Evolutionary conservation across 768 basidiomycete genomes (phyloP), one percentile per base, ranked within the genome.

Genomic region (Dacryopinax spathularia): DNA sequence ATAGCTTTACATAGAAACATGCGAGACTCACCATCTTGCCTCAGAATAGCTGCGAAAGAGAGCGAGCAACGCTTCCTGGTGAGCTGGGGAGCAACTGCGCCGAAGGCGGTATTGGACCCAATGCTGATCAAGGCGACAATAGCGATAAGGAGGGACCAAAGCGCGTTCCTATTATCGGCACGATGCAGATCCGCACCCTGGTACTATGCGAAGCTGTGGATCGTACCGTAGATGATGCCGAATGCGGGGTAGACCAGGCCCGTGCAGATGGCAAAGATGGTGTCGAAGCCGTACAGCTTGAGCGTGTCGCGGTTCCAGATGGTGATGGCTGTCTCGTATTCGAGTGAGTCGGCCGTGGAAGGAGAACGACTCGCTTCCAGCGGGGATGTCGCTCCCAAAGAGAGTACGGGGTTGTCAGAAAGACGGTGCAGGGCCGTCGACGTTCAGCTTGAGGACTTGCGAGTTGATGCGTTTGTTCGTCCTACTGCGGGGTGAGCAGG

Each of bases 141-240:
- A 29, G 87, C 82, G 66, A 92, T 88, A 69, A 91, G 69, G 77
- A 92, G 91, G 74, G 89, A 83, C 79, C 84, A 86, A 65, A 65
- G 64, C 1, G 69, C 67, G 61, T 66, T 64, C 2, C 65, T 44
- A 34, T 73, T 60, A 29, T 67, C 70, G 20, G 62, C 63, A 0
- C 33, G n/a, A 0, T 69, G 62, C n/a, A 71, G 62, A 1, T 61
- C 34, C 2, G 33, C 34, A n/a, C 64, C 60, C 60, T 41, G 16
- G 15, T 20, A 60, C 27, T 31, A 20, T 20, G 33, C 34, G 12
- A 41, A 39, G 33, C 59, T 33, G 22, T 22, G 61, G 33, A 64
- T 44, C 1, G 25, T 35, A 4, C 62, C 65, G 60, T 69, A 61
- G 4, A 65, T 33, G 34, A 70, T 67, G 34, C 66, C 64, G 44